Percentiles rank a stretch among this genome's conserved stretches.
phyloP scores from a whole-genome alignment of 2,329 filamentous ascomycete species.

The Trichophyton schoenleinii region DNA sequence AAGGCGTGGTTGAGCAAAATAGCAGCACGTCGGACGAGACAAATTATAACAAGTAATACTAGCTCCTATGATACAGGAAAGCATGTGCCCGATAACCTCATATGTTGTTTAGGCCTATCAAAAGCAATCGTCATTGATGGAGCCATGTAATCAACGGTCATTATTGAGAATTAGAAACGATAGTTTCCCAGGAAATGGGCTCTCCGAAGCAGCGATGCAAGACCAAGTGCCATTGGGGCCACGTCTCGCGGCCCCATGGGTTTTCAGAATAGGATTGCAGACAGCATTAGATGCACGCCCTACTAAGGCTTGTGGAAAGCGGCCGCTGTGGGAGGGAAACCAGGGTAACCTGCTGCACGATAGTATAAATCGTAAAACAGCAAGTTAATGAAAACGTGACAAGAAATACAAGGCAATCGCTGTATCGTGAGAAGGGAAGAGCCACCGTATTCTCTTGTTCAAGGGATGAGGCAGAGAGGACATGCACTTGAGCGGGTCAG shows the following conservation, averaged over 20 bases:
- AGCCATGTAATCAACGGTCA: not conserved
- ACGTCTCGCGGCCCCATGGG: conserved; percentile 28
- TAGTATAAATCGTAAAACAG: not conserved
- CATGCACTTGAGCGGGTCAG: not conserved
- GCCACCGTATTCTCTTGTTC: not conserved
- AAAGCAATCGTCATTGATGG: conserved; percentile 4
- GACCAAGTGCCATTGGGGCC: conserved; percentile 27
- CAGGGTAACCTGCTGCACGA: not conserved
- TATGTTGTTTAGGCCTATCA: not conserved
- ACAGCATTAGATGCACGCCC: conserved; percentile 14
- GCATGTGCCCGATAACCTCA: conserved; percentile 3
- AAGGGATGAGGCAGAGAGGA: not conserved
- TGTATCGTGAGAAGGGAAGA: not conserved
- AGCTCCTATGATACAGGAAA: not conserved
- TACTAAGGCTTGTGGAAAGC: not conserved
- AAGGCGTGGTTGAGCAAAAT: not conserved
- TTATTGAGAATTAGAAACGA: conserved; percentile 1
- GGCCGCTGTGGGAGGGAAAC: not conserved
- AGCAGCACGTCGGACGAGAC: not conserved
- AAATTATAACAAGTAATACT: conserved; percentile 4
- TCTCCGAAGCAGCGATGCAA: conserved; percentile 22
- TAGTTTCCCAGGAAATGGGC: conserved; percentile 12
- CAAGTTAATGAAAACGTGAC: not conserved
- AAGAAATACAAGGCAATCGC: not conserved
- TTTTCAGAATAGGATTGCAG: conserved; percentile 12